These are phyloP conservation scores for Tricholoma sp. DNA, from an alignment of 768 basidiomycete species.

Conservation along the genomic window DNA sequence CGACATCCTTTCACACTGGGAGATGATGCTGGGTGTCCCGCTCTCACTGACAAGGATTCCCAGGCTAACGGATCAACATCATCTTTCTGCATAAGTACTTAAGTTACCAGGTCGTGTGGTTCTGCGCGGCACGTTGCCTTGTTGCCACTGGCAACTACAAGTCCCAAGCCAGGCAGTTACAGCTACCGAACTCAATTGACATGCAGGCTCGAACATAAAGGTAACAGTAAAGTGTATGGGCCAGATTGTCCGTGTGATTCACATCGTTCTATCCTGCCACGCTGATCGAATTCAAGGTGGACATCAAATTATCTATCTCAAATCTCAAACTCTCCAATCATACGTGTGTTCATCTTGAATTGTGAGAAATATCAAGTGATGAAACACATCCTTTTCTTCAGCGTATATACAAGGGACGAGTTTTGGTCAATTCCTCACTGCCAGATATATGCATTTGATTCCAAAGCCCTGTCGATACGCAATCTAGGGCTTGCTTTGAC, in stretches of 20 bases:
- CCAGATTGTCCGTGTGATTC: not conserved
- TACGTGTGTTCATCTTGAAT: not conserved
- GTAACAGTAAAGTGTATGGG: too few species aligned
- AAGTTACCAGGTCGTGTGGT: too few species aligned
- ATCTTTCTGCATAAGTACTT: too few species aligned
- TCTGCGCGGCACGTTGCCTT: too few species aligned
- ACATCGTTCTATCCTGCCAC: not conserved
- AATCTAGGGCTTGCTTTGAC: not conserved
- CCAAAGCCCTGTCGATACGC: not conserved
- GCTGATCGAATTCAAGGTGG: not conserved
- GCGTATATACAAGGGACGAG: not conserved
- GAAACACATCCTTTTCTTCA: not conserved
- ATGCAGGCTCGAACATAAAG: not conserved
- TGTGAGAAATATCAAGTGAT: slow-evolving; percentile 1
- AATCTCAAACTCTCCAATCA: not conserved
- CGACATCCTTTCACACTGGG: too few species aligned
- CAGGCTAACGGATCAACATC: too few species aligned
- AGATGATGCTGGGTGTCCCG: too few species aligned
- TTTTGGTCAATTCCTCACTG: not conserved
- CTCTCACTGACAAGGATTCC: too few species aligned
- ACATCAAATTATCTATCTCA: not conserved
- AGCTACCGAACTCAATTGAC: not conserved
- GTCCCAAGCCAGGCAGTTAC: not conserved
- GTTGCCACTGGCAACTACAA: too few species aligned
- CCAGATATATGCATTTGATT: not conserved